These are phyloP conservation scores for Trichoderma semiorbis DNA, from an alignment of 2,329 filamentous ascomycete species.

Conservation along the genomic window DNA sequence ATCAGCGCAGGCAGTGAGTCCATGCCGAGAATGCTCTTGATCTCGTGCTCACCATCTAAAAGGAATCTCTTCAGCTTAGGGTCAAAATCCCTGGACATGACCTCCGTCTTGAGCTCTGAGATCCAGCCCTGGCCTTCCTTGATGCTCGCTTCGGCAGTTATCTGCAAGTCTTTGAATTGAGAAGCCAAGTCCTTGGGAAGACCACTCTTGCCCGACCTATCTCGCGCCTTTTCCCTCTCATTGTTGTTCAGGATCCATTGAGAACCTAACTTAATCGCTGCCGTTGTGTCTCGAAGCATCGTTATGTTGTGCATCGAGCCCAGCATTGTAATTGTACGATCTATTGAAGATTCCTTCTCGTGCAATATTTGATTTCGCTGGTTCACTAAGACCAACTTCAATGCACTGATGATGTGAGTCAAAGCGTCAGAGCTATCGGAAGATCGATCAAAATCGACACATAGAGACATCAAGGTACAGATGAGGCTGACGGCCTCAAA, in stretches of 20 bases:
- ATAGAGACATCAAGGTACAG: constrained; percentile 33
- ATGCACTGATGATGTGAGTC: constrained; percentile 26
- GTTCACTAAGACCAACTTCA: constrained; percentile 28
- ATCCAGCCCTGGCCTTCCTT: constrained; percentile 33
- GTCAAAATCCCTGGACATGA: constrained; percentile 19
- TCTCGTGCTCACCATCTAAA: constrained; percentile 25
- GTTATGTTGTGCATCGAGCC: constrained; percentile 36
- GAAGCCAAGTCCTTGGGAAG: constrained; percentile 37
- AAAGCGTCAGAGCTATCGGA: constrained; percentile 25
- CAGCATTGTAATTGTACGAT: constrained; percentile 26
- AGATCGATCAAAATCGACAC: constrained; percentile 25
- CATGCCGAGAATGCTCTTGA: constrained; percentile 27
- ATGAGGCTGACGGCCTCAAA: constrained; percentile 44
- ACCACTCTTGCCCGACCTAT: constrained; percentile 37
- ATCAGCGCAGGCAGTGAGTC: constrained; percentile 28
- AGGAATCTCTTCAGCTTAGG: constrained; percentile 28
- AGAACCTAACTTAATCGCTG: constrained; percentile 31
- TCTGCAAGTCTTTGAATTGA: constrained; percentile 34
- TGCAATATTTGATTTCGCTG: constrained; percentile 23
- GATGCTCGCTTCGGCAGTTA: constrained; percentile 30
- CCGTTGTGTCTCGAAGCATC: constrained; percentile 38
- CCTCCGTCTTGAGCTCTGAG: constrained; percentile 29
- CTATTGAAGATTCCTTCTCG: constrained; percentile 15
- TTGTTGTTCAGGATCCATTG: constrained; percentile 37
- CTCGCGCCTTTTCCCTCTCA: constrained; percentile 39